phyloP scores from a whole-genome alignment of 305 asterid genomes.

The Caryopteris hybrid region DNA sequence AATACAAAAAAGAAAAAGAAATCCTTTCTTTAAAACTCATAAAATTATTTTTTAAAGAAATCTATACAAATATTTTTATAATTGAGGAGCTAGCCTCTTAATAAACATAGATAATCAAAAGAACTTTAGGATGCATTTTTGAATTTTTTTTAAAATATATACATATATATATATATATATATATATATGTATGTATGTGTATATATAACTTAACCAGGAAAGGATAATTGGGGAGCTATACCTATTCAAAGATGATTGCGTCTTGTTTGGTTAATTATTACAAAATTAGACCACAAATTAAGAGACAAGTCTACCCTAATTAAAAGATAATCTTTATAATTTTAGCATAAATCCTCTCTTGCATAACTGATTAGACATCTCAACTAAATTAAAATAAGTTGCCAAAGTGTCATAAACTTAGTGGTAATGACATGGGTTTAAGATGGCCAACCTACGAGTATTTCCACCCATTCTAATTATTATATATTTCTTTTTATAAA shows the following conservation, averaged over 20 bases:
- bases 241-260: conserved; percentile 14
- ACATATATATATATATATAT: too few species aligned
- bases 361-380: not conserved
- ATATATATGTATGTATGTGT: too few species aligned
- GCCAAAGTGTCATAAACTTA: not conserved
- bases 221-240: conserved; percentile 2
- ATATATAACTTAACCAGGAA: too few species aligned
- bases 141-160: too few species aligned
- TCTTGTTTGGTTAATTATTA: conserved; percentile 17
- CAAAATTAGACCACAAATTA: conserved; percentile 9
- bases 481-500: too few species aligned
- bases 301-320: not conserved
- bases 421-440: conserved; percentile 8
- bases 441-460: conserved; percentile 2
- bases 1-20: too few species aligned
- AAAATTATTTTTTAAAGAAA: too few species aligned
- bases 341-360: conserved; percentile 1
- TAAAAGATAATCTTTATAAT: conserved; percentile 22
- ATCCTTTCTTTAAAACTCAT: too few species aligned
- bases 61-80: too few species aligned
- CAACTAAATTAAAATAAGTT: not conserved
- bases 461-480: not conserved
- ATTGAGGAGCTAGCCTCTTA: too few species aligned
- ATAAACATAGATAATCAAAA: too few species aligned
- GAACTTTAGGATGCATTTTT: too few species aligned